Conservation (phyloP, 306 rosid species). For the Acacia confusa region DNA sequence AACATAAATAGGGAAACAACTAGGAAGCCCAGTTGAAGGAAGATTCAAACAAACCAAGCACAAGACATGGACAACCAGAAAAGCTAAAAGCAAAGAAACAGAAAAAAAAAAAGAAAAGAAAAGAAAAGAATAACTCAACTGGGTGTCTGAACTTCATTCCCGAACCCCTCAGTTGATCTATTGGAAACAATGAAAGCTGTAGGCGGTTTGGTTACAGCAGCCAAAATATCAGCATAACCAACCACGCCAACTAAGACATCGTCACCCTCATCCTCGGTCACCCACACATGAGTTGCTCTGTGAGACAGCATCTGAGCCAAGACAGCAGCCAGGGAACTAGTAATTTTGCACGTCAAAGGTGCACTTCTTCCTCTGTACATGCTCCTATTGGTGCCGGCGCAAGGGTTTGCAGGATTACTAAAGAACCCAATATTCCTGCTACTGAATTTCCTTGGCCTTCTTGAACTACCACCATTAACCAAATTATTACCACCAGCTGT, state of each 20-base stretch:
- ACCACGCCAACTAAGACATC: constrained; percentile 85
- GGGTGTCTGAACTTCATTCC: constrained; percentile 53
- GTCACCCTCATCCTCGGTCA: constrained; percentile 70
- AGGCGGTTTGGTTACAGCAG: constrained; percentile 82
- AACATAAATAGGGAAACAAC: constrained; percentile 22
- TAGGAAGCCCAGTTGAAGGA: constrained; percentile 16
- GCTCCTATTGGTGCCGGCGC: constrained; percentile 68
- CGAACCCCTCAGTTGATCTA: constrained; percentile 49
- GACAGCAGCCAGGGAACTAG: constrained; percentile 96
- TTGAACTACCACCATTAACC: constrained; percentile 46
- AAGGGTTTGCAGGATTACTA: constrained; percentile 46
- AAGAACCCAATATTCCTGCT: constrained; percentile 86
- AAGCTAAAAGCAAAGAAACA: background rate
- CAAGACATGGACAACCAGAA: background rate
- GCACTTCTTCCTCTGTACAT: constrained; percentile 96
- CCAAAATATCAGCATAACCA: constrained; percentile 81
- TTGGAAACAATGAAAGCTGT: constrained; percentile 38
- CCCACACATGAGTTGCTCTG: constrained; percentile 94
- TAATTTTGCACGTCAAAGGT: constrained; percentile 79
- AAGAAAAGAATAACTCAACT: constrained; percentile 24
- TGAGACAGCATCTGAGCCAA: constrained; percentile 99
- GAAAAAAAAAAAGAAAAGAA: background rate
- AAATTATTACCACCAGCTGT: constrained; percentile 35
- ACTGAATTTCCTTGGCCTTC: constrained; percentile 64
- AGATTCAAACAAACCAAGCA: constrained; percentile 17